Evolutionary conservation across 176 grass and related monocot genomes (phyloP).

Genomic region (Echinochloa phyllopogon): DNA sequence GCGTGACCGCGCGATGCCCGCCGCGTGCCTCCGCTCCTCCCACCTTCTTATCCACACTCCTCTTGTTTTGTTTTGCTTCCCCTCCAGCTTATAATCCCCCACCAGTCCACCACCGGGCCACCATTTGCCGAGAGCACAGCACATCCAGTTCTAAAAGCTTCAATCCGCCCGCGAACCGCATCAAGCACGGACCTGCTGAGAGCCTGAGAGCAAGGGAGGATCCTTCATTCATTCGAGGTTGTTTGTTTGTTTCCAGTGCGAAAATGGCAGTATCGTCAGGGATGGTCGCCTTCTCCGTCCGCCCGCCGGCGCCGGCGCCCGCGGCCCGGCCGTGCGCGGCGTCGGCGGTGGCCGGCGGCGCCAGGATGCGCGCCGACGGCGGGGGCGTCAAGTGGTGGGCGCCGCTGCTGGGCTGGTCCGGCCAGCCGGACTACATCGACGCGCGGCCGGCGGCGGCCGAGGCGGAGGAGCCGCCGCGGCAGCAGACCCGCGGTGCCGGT

Average conservation of each 20-base stretch:
- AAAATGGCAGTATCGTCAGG: conserved; percentile 43
- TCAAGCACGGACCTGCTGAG: not conserved
- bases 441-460: not conserved
- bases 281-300: conserved; percentile 6
- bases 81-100: not conserved
- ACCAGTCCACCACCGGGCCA: not conserved
- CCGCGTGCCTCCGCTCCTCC: conserved; percentile 31
- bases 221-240: too few species aligned
- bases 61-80: not conserved
- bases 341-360: not conserved
- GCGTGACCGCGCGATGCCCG: conserved; percentile 33
- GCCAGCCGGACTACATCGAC: conserved; percentile 86
- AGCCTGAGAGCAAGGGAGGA: too few species aligned
- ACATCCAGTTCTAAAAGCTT: not conserved
- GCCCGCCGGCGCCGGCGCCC: not conserved
- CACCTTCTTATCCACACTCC: conserved; percentile 75
- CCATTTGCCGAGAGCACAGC: not conserved
- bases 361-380: conserved; percentile 20
- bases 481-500: not conserved
- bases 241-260: not conserved
- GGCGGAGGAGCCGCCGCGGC: not conserved
- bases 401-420: conserved; percentile 86
- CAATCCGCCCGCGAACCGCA: not conserved
- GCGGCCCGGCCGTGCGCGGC: conserved; percentile 4
- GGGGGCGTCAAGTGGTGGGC: conserved; percentile 75